Base-by-base conservation (phyloP, 116 monocot species). In the Iris pallida region DNA sequence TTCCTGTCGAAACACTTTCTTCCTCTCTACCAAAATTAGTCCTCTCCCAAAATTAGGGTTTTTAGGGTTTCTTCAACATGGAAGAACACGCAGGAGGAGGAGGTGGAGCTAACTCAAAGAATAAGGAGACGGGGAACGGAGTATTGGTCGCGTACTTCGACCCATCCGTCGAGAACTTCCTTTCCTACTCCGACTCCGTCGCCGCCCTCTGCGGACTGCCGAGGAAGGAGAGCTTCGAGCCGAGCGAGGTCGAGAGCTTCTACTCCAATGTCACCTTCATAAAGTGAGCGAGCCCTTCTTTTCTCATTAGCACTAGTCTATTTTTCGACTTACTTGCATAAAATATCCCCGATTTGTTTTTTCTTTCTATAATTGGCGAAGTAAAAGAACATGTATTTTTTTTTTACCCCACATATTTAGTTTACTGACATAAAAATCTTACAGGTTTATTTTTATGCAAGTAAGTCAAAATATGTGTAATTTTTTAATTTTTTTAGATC, bases 91-190 rank as follows among this genome's bases (percentile, higher is more conserved):
- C 30, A 30, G 30, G 30, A 30, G 30, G 30, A 30, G 30, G 30
- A 30, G 30, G 30, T 30, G 30, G 30, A 30, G 30, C 30, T 30
- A 30, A 30, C 30, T 30, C 30, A 30, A 30, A 30, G 30, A 30
- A 30, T 30, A 30, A 30, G 30, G 30, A 30, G 30, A 30, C 30
- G 30, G 30, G 30, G 30, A 30, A 66, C 16, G 68, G 68, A 54
- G 68, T 56, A 3, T 8, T 54, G 0, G 44, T 68, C 17, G 55
- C 41, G 44, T 54, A 20, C 43, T 68, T 68, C 43, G 68, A 68
- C 44, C 45, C n/a, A n/a, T 68, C 68, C 11, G 56, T 16, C 1
- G 68, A 68, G 16, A 68, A 68, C 16, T 68, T 68, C 56, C 18
- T 68, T 2, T 3, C 42, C 17, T 43, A 1, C 43, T 54, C 55